Evolutionary conservation across 768 basidiomycete species (phyloP).

Genomic region (Amanita brunnescens): DNA sequence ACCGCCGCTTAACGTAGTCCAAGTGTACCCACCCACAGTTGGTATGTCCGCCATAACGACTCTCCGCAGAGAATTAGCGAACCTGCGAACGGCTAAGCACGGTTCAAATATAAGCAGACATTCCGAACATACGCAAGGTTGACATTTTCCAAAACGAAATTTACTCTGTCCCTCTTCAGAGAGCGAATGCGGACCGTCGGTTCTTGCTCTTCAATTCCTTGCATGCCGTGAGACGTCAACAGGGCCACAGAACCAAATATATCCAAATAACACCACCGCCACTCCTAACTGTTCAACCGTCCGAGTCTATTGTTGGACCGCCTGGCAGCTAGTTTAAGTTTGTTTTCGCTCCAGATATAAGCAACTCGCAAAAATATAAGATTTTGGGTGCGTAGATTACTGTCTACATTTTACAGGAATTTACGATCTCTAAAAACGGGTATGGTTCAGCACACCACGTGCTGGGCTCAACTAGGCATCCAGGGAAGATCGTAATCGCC

Average conservation of each 20-base stretch:
- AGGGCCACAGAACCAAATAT: background rate
- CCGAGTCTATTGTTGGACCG: background rate
- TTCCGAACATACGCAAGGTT: conserved; percentile 73
- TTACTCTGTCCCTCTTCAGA: conserved; percentile 75
- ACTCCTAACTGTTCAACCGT: background rate
- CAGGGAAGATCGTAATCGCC: background rate
- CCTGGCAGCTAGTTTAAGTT: background rate
- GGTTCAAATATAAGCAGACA: background rate
- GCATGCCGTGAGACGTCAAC: conserved; percentile 18
- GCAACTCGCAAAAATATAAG: background rate
- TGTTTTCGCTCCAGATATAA: background rate
- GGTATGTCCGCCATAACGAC: conserved; percentile 96
- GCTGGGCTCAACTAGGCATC: background rate
- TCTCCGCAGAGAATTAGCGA: conserved; percentile 90
- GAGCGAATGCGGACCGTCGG: conserved; percentile 78
- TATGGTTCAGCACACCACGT: no score
- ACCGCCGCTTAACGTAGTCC: conserved; percentile 4
- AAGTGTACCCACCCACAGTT: conserved; percentile 71
- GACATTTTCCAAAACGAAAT: conserved; percentile 92
- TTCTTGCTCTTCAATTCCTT: conserved; percentile 39
- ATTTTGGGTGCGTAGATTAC: background rate
- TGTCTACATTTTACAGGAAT: background rate
- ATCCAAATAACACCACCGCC: background rate
- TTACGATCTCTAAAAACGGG: background rate
- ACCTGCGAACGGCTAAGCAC: conserved; percentile 33